Evolutionary conservation across 164 flowering plant species (phyloP), one percentile per base, ranked within the genome.

Genomic region (Hamamelis virginiana): DNA sequence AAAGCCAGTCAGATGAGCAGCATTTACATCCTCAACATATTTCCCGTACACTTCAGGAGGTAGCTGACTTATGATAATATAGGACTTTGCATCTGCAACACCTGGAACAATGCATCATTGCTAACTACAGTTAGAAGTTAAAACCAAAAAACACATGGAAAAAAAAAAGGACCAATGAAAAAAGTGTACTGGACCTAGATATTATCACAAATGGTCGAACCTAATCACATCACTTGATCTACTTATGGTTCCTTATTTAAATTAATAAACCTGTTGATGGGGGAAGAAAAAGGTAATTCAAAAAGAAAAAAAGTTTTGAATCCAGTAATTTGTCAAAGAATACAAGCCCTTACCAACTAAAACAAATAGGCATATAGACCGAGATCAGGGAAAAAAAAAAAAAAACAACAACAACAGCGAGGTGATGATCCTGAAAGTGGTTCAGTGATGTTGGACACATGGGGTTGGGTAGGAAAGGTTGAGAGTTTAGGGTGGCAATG

Each of bases 1-100:
- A 60, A 95, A 87, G 14, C 96, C 98, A 52, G 84, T 81, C 59
- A 86, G 38, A 68, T 83, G 96, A 14, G 87, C 71, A 5, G 79
- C 75, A 68, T 74, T 75, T 55, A 61, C 78, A 83, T 95, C 89
- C 75, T 86, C 94, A 61, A 95, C 88, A 76, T 80, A 84, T 67
- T 88, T 88, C 69, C 56, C 72, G 66, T 87, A 95, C 62, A 87
- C 74, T 21, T 89, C 90, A 47, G 86, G 72, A 59, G 89, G 91
- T 59, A 95, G 76, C 77, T 91, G 72, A 75, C 98, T 92, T 41
- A 78, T 59, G 59, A 95, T 72, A 60, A 89, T 76, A 74, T 92
- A 95, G 9, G 98, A 89, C 67, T 84, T 92, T 44, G 83, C 75
- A 51, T 94, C 98, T 8, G 76, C 76, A 44, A 41, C 61, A 73